A percentile compares a stretch with the other conserved stretches of the same genome.
Evolutionary conservation across 2,329 filamentous ascomycete species (phyloP).

Genomic region (Conoideocrella luteorostrata): DNA sequence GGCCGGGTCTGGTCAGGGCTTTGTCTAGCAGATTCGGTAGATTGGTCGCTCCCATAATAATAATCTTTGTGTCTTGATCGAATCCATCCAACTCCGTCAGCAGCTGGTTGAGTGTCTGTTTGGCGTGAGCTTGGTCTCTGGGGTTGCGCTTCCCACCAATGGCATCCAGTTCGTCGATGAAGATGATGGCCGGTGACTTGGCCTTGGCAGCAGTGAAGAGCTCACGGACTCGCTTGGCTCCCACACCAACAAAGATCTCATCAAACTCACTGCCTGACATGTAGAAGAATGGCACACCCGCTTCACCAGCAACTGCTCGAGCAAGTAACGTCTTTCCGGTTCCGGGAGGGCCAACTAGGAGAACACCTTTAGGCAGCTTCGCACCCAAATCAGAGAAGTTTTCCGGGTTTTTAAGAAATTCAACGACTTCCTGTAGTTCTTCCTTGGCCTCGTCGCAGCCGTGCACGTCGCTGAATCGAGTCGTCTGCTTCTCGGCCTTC

Average conservation of each 20-base stretch:
- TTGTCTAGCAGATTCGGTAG: constrained; percentile 93
- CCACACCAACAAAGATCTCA: constrained; percentile 95
- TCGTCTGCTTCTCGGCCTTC: constrained; percentile 86
- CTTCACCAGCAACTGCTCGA: constrained; percentile 91
- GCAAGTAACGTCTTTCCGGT: constrained; percentile 96
- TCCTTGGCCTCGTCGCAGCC: constrained; percentile 98
- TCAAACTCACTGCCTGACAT: constrained; percentile 99
- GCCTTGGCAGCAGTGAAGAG: constrained; percentile 76
- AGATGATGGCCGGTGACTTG: constrained; percentile 89
- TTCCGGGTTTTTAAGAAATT: constrained; percentile 89
- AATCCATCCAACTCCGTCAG: constrained; percentile 97
- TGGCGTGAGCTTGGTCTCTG: constrained; percentile 87
- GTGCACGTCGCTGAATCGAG: constrained; percentile 88
- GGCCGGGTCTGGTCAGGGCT: constrained; percentile 85
- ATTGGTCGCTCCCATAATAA: constrained; percentile 94
- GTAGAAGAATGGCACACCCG: constrained; percentile 98
- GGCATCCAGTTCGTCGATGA: constrained; percentile 90
- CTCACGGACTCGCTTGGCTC: constrained; percentile 91
- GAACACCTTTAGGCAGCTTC: constrained; percentile 92
- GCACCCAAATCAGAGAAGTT: constrained; percentile 91
- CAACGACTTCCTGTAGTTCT: constrained; percentile 91
- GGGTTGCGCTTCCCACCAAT: constrained; percentile 93
- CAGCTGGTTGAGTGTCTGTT: constrained; percentile 95
- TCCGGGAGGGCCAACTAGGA: constrained; percentile 90
- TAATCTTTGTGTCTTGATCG: constrained; percentile 87